phyloP scores from a whole-genome alignment of 2,329 filamentous ascomycete genomes.

The Exophiala oligosperma region DNA sequence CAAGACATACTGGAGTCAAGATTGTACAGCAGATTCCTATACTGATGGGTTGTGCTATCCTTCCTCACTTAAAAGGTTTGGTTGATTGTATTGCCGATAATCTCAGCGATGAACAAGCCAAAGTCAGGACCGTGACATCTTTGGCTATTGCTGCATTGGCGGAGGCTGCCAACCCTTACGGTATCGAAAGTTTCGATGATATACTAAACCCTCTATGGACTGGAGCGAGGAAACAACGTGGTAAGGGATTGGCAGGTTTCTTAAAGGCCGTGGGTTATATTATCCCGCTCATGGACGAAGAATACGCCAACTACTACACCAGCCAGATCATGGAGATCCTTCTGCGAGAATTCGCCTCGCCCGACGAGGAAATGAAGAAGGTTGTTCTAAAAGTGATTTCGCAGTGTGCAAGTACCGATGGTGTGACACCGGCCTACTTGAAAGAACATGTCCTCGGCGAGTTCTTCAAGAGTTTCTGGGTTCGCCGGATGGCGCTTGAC shows the following conservation, averaged over 20 bases:
- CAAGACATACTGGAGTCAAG: slow-evolving; percentile 95
- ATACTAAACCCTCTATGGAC: slow-evolving; percentile 98
- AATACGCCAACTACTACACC: slow-evolving; percentile 99
- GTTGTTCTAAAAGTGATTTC: slow-evolving; percentile 97
- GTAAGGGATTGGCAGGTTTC: slow-evolving; percentile 93
- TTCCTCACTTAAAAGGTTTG: slow-evolving; percentile 91
- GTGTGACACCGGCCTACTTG: slow-evolving; percentile 90
- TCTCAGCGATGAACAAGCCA: slow-evolving; percentile 95
- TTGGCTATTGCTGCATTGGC: slow-evolving; percentile 92
- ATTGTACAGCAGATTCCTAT: slow-evolving; percentile 99
- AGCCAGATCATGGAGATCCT: slow-evolving; percentile 99
- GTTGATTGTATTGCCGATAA: slow-evolving; percentile 97
- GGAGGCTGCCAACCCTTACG: slow-evolving; percentile 95
- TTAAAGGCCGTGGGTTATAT: slow-evolving; percentile 97
- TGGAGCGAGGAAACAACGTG: slow-evolving; percentile 90
- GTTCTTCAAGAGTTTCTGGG: slow-evolving; percentile 99
- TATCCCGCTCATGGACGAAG: slow-evolving; percentile 98
- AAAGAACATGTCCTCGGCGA: slow-evolving; percentile 94
- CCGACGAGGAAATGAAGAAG: slow-evolving; percentile 99
- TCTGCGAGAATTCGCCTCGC: slow-evolving; percentile 90
- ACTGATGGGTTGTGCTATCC: slow-evolving; percentile 93
- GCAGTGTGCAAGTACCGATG: slow-evolving; percentile 90
- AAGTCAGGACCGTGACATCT: slow-evolving; percentile 93
- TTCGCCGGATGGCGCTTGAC: slow-evolving; percentile 92
- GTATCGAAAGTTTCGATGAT: slow-evolving; percentile 98